Percentiles rank a stretch among this genome's conserved stretches.
Conservation (phyloP, 169 alveolate species). For the Plasmodium gallinaceum region DNA sequence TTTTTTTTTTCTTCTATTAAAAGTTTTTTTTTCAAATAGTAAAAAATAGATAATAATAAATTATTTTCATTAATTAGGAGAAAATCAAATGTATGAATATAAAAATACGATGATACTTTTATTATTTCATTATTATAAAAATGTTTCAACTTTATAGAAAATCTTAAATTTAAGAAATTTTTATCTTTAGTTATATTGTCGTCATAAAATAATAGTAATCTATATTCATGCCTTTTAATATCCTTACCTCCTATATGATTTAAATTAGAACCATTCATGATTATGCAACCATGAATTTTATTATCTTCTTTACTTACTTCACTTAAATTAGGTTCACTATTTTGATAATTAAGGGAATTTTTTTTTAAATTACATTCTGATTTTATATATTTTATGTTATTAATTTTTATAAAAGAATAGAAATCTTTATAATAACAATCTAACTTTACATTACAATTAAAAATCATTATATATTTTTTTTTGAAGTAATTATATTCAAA, state of each 20-base stretch:
- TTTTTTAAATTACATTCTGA: neutral
- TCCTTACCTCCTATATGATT: slow-evolving; percentile 34
- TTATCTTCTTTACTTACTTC: neutral
- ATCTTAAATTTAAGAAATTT: slow-evolving; percentile 39
- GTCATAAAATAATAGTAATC: slow-evolving; percentile 53
- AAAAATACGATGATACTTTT: slow-evolving; percentile 37
- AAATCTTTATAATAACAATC: slow-evolving; percentile 48
- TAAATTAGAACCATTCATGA: slow-evolving; percentile 5
- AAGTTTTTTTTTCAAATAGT: slow-evolving; percentile 19
- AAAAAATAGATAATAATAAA: slow-evolving; percentile 40
- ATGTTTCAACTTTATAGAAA: slow-evolving; percentile 25
- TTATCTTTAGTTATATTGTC: slow-evolving; percentile 39
- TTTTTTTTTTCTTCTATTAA: slow-evolving; percentile 1
- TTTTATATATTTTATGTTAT: slow-evolving; percentile 11
- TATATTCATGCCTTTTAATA: slow-evolving; percentile 40
- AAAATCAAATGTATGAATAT: slow-evolving; percentile 57
- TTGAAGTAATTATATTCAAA: slow-evolving; percentile 59
- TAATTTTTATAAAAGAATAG: slow-evolving; percentile 40
- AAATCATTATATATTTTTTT: slow-evolving; percentile 19
- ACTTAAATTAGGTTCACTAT: neutral
- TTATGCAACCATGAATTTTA: slow-evolving; percentile 31
- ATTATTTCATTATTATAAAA: slow-evolving; percentile 43
- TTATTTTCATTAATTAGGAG: slow-evolving; percentile 42
- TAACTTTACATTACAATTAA: slow-evolving; percentile 25
- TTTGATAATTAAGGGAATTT: neutral